These are phyloP conservation scores for Debaryomyces robertsiae DNA, from an alignment of 1,139 yeast genomes.

Conservation along the genomic window DNA sequence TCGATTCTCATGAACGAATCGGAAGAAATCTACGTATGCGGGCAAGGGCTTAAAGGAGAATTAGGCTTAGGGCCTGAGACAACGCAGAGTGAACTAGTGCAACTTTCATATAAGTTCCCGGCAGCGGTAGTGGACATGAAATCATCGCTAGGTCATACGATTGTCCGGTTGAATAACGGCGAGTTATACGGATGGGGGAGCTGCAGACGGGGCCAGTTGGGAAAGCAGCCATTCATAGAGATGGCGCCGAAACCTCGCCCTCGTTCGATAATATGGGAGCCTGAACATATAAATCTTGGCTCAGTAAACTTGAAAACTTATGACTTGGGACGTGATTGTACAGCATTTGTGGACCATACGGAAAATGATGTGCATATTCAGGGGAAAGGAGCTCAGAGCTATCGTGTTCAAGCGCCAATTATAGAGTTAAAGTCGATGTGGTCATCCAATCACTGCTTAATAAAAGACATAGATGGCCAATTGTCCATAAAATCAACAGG, in stretches of 20 bases:
- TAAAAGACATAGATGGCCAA: slow-evolving; percentile 9
- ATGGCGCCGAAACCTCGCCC: slow-evolving; percentile 16
- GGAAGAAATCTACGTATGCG: slow-evolving; percentile 54
- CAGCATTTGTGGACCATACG: slow-evolving; percentile 23
- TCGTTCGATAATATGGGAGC: slow-evolving; percentile 28
- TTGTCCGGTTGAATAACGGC: slow-evolving; percentile 46
- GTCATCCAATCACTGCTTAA: slow-evolving; percentile 68
- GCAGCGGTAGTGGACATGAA: slow-evolving; percentile 28
- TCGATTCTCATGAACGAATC: slow-evolving; percentile 51
- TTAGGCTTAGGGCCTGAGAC: slow-evolving; percentile 56
- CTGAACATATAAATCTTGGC: slow-evolving; percentile 26
- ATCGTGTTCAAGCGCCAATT: slow-evolving; percentile 4
- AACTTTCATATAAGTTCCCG: slow-evolving; percentile 18
- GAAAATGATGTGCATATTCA: slow-evolving; percentile 13
- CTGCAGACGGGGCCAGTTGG: slow-evolving; percentile 74
- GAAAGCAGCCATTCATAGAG: slow-evolving; percentile 20
- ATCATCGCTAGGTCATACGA: slow-evolving; percentile 60
- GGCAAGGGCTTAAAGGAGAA: slow-evolving; percentile 73
- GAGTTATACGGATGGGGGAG: slow-evolving; percentile 80
- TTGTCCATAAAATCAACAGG: slow-evolving; percentile 55
- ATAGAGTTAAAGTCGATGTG: slow-evolving; percentile 61
- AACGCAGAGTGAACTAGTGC: slow-evolving; percentile 18
- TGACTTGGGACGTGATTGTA: slow-evolving; percentile 51
- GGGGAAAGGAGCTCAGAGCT: slow-evolving; percentile 20
- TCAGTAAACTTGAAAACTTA: slow-evolving; percentile 16